A percentile compares a stretch with the other conserved stretches of the same genome.
Evolutionary conservation across 306 rosid genomes (phyloP).

Genomic region (Amphicarpaea edgeworthii): DNA sequence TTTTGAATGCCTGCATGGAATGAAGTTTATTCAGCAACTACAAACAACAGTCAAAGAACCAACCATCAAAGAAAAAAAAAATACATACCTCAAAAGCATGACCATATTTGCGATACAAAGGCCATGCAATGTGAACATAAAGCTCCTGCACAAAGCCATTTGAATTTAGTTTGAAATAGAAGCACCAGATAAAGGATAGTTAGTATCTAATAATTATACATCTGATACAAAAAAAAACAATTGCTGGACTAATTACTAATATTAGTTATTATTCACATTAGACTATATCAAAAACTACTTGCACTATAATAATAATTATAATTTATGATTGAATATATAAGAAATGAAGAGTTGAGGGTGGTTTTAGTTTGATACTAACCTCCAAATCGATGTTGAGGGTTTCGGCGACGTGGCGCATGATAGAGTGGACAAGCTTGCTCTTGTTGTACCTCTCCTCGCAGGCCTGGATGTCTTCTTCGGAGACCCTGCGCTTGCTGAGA

Average conservation of each 20-base stretch:
- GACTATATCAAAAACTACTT: too few species aligned
- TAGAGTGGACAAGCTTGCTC: constrained; percentile 98
- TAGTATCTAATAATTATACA: too few species aligned
- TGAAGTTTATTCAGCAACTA: constrained; percentile 10
- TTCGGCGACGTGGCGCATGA: constrained; percentile 97
- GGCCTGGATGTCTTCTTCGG: constrained; percentile 87
- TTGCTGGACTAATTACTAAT: too few species aligned
- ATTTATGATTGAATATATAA: too few species aligned
- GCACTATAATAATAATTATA: too few species aligned
- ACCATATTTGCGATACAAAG: constrained; percentile 87
- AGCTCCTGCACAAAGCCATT: constrained; percentile 68
- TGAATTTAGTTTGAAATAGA: not conserved
- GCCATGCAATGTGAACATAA: constrained; percentile 94
- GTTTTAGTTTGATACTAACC: too few species aligned
- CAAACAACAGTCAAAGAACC: constrained; percentile 17
- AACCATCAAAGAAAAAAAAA: not conserved
- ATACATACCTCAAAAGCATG: constrained; percentile 91
- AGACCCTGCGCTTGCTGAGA: constrained; percentile 92
- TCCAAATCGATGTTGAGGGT: constrained; percentile 79
- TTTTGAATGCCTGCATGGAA: constrained; percentile 83
- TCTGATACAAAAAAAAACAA: too few species aligned
- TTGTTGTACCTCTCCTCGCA: constrained; percentile 96
- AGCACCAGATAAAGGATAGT: too few species aligned
- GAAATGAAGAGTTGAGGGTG: too few species aligned
- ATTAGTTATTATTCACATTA: too few species aligned